Base-by-base conservation (phyloP, 1,284 basidiomycete genomes). In the Paramarasmius palmivorus region DNA sequence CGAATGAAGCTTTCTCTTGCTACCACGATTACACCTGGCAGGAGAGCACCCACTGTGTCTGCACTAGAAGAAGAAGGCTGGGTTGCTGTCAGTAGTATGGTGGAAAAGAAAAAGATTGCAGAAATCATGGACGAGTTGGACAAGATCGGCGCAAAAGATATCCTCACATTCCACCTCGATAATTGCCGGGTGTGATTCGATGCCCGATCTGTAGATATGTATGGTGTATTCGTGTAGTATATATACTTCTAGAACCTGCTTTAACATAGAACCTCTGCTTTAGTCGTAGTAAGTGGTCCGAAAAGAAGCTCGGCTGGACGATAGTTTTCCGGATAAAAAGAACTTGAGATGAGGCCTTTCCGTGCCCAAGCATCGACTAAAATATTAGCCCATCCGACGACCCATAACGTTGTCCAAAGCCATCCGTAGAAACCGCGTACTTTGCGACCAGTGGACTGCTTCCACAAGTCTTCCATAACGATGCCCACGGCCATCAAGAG, bases 71-170 rank as follows among this genome's bases (percentile, higher is more conserved):
- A 88, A 55, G 74, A 83, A 23, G 79, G 79, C 2, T 99, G 97
- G 97, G 88, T 95, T 12, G 95, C 90, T 0, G 93, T 99, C 35
- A 93, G 86, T 65, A 80, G 79, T 40, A 98, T 99, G 96, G 92
- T 99, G 5, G 84, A 92, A 71, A 93, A 92, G 74, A 91, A 83
- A 54, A 78, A 79, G 32, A 74, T 86, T n/a, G 96, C 96, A 2
- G 78, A 77, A 34, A 83, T 89, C n/a, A 98, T 99, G 96, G 96
- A 99, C 68, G 75, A 84, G 53, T 73, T 99, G 49, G 86, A 91
- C 58, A 78, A 72, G 39, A 81, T 87, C 45, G 96, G 96, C 19
- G 96, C 96, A 0, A 84, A 91, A 68, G 96, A 99, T 68, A 84
- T 98, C 48, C 72, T 98, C 60, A 86, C 96, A 54, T 88, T 97